Evolutionary conservation across 179 eudicot species (phyloP).

Genomic region (Beta corolliflora): DNA sequence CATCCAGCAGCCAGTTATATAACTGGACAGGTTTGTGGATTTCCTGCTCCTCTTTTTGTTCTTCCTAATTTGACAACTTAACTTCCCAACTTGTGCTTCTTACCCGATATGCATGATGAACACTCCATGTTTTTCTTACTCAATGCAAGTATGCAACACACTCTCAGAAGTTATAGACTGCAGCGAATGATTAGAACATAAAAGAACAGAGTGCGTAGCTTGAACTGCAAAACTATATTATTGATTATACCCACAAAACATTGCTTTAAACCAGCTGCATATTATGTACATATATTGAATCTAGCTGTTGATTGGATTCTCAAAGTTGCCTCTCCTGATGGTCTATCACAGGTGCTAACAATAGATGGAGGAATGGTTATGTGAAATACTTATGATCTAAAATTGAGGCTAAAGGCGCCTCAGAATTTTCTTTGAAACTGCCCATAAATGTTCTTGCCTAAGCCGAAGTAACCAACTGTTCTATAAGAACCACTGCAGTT

Average conservation of each 20-base stretch:
- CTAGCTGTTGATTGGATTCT: background rate
- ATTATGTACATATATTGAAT: background rate
- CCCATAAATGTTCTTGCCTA: background rate
- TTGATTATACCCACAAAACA: background rate
- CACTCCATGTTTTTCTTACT: too few species aligned
- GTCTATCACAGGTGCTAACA: constrained; percentile 48
- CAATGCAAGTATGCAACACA: too few species aligned
- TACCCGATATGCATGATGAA: too few species aligned
- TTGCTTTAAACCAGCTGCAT: background rate
- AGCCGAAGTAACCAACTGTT: background rate
- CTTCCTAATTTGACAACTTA: too few species aligned
- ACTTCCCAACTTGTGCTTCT: too few species aligned
- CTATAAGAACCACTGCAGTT: constrained; percentile 8
- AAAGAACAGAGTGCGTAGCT: too few species aligned
- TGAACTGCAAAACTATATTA: background rate
- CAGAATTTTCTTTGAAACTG: background rate
- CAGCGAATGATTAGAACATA: too few species aligned
- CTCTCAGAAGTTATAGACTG: too few species aligned
- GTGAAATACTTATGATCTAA: constrained; percentile 32
- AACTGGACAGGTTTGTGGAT: constrained; percentile 68
- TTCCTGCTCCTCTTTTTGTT: background rate
- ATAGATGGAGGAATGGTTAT: constrained; percentile 80
- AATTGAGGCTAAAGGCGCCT: constrained; percentile 5
- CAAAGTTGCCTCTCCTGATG: background rate
- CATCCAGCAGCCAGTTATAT: constrained; percentile 79